Evolutionary conservation across 176 grass and related monocot species (phyloP).

Genomic region (Metroxylon sagu): DNA sequence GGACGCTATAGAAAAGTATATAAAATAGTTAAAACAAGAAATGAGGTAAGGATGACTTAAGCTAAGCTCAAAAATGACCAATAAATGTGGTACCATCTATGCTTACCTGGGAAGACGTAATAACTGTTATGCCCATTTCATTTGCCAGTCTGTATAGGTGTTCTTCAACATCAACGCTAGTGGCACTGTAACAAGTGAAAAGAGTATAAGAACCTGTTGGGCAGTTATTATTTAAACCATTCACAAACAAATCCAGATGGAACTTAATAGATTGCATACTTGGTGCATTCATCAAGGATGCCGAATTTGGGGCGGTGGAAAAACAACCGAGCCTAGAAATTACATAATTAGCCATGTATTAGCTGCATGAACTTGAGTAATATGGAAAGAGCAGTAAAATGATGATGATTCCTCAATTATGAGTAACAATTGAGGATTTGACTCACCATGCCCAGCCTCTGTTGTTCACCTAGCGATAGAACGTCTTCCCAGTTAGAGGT

Average conservation of each 20-base stretch:
- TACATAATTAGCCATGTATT: neutral
- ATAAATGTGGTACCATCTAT: neutral
- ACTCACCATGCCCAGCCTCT: conserved; percentile 93
- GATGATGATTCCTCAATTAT: too few species aligned
- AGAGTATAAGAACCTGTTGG: conserved; percentile 11
- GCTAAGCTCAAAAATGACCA: neutral
- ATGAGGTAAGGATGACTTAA: neutral
- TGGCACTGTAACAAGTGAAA: conserved; percentile 47
- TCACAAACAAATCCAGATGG: too few species aligned
- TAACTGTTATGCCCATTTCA: conserved; percentile 86
- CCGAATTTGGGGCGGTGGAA: conserved; percentile 89
- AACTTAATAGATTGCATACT: conserved; percentile 31
- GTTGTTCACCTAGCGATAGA: conserved; percentile 87
- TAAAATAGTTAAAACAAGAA: conserved; percentile 7
- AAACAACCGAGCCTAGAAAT: conserved; percentile 85
- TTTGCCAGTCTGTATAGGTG: conserved; percentile 86
- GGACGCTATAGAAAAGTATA: conserved; percentile 47
- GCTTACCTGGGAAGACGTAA: conserved; percentile 85
- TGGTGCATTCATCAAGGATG: conserved; percentile 88
- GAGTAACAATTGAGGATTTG: neutral
- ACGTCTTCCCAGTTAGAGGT: conserved; percentile 88
- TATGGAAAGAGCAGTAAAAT: too few species aligned
- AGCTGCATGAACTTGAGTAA: neutral
- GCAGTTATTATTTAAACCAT: neutral
- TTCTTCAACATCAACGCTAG: conserved; percentile 97